Percentiles rank a stretch among this genome's conserved stretches.
These are phyloP conservation scores for Periglandula ipomoeae DNA, from an alignment of 2,329 filamentous ascomycete species.

Conservation along the genomic window DNA sequence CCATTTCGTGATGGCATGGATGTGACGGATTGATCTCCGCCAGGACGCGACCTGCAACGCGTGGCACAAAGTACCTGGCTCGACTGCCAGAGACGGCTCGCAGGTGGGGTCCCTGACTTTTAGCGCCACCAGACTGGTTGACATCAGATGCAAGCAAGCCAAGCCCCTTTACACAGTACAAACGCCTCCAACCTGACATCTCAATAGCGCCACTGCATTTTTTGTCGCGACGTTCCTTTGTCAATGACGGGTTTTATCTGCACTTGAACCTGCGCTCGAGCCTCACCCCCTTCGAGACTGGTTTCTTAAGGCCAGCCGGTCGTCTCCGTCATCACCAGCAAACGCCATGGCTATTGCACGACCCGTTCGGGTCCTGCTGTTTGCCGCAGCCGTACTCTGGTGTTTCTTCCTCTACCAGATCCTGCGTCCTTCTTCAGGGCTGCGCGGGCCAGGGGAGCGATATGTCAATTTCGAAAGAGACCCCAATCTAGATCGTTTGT, in stretches of 20 bases:
- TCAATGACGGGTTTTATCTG: not conserved
- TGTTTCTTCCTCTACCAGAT: slow-evolving; percentile 72
- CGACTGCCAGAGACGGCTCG: not conserved
- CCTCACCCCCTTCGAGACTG: not conserved
- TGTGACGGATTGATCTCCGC: no score
- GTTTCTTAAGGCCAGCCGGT: not conserved
- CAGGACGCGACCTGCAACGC: no score
- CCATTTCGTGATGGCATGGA: no score
- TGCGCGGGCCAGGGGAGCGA: slow-evolving; percentile 30
- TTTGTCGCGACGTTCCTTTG: not conserved
- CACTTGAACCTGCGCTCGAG: not conserved
- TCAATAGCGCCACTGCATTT: not conserved
- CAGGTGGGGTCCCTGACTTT: not conserved
- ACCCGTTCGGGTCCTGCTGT: slow-evolving; percentile 71
- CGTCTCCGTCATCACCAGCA: not conserved
- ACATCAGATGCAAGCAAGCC: not conserved
- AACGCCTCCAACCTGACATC: not conserved
- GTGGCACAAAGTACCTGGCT: no score
- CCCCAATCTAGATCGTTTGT: slow-evolving; percentile 78
- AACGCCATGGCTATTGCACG: slow-evolving; percentile 71
- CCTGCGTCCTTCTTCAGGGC: slow-evolving; percentile 47
- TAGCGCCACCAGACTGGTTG: not conserved
- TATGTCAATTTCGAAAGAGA: slow-evolving; percentile 61
- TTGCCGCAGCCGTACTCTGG: slow-evolving; percentile 63
- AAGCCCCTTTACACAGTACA: not conserved